These are phyloP conservation scores for Diutina ranongensis DNA, from an alignment of 1,139 yeast species.

Conservation along the genomic window DNA sequence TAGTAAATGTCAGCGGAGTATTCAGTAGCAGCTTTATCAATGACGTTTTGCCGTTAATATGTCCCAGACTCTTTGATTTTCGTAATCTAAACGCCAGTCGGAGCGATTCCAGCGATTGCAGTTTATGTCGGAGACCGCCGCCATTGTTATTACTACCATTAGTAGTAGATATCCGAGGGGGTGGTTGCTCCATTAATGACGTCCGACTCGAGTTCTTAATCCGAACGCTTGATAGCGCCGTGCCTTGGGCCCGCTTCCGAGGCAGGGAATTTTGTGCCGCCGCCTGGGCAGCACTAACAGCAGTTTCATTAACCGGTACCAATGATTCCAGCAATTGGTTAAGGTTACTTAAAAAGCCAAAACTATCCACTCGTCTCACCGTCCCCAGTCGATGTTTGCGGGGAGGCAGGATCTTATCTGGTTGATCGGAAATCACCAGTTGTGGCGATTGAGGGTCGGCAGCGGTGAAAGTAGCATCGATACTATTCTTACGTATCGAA, in stretches of 20 bases:
- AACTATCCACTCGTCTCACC: not conserved
- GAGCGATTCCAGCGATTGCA: not conserved
- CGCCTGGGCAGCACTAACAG: not conserved
- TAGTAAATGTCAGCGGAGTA: too few species aligned
- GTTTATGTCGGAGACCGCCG: not conserved
- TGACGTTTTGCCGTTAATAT: not conserved
- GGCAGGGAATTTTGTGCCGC: not conserved
- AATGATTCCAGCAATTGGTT: not conserved
- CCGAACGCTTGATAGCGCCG: slow-evolving; percentile 8
- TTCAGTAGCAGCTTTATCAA: too few species aligned
- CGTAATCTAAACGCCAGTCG: slow-evolving; percentile 3
- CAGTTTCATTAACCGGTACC: not conserved
- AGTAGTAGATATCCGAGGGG: not conserved
- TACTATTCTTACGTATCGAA: not conserved
- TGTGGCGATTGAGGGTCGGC: not conserved
- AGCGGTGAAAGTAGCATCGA: not conserved
- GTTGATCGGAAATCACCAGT: not conserved
- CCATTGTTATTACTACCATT: too few species aligned
- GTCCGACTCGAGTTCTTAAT: not conserved
- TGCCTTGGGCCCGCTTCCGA: not conserved
- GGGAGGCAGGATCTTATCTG: not conserved
- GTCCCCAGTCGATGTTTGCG: not conserved
- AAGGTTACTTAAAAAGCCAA: not conserved
- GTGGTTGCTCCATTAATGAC: not conserved
- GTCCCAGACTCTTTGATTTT: slow-evolving; percentile 1